Conservation (phyloP, 768 basidiomycete species). For the Tylopilus rubrobrunneus region DNA sequence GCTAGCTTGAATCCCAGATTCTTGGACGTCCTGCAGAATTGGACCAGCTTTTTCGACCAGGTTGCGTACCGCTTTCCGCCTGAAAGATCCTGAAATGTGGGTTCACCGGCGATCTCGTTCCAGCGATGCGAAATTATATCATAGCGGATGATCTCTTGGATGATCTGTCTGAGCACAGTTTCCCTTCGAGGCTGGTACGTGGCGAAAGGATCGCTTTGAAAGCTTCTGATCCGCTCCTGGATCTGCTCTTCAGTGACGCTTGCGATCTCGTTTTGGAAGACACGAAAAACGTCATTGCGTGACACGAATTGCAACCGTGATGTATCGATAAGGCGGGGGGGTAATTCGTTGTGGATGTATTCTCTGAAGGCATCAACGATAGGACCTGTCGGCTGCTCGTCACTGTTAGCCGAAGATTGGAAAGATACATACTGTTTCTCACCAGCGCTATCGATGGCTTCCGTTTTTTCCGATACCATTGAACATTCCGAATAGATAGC, state of each 20-base stretch:
- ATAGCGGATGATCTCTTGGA: constrained; percentile 11
- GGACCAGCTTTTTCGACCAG: background rate
- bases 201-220: background rate
- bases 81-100: constrained; percentile 6
- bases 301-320: constrained; percentile 5
- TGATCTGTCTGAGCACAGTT: constrained; percentile 5
- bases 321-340: constrained; percentile 6
- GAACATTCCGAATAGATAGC: no score
- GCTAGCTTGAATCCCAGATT: constrained; percentile 2
- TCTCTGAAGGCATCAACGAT: constrained; percentile 5
- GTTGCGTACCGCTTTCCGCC: background rate
- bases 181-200: constrained; percentile 2
- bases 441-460: background rate
- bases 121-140: constrained; percentile 15
- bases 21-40: constrained; percentile 6
- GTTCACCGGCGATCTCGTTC: constrained; percentile 5
- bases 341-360: constrained; percentile 14
- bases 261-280: constrained; percentile 6
- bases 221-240: background rate
- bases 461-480: no score
- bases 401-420: background rate
- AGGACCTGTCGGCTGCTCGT: background rate
- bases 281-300: constrained; percentile 1
- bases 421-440: background rate
- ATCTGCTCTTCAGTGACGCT: constrained; percentile 4